Evolutionary conservation across 1,284 basidiomycete species (phyloP).

Genomic region (Malassezia obtusa): DNA sequence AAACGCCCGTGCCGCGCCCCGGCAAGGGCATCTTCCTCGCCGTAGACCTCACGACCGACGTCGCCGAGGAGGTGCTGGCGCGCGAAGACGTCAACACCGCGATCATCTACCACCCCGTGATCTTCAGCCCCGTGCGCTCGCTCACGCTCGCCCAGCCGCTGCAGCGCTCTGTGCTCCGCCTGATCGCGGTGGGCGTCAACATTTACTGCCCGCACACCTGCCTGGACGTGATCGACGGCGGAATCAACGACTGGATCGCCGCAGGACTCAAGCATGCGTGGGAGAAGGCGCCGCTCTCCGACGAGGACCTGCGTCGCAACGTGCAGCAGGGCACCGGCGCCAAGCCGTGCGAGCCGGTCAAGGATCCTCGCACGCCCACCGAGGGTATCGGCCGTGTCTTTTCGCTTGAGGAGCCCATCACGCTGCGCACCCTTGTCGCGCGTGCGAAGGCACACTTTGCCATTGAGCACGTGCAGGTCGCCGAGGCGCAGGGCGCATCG

Average conservation of each 20-base stretch:
- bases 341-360: slow-evolving; percentile 9
- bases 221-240: slow-evolving; percentile 68
- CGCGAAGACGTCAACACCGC: slow-evolving; percentile 52
- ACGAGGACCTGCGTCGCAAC: not conserved
- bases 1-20: slow-evolving; percentile 3
- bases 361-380: slow-evolving; percentile 6
- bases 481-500: slow-evolving; percentile 19
- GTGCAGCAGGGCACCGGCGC: not conserved
- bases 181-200: slow-evolving; percentile 69
- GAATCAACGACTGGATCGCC: slow-evolving; percentile 58
- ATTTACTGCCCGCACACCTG: slow-evolving; percentile 80
- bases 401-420: not conserved
- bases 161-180: slow-evolving; percentile 67
- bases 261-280: slow-evolving; percentile 21
- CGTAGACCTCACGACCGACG: slow-evolving; percentile 40
- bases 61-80: slow-evolving; percentile 38
- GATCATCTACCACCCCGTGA: slow-evolving; percentile 64
- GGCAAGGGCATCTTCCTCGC: slow-evolving; percentile 31
- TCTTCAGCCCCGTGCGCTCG: slow-evolving; percentile 70
- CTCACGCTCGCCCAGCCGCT: slow-evolving; percentile 69
- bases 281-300: slow-evolving; percentile 6
- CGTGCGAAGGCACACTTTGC: slow-evolving; percentile 4
- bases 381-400: slow-evolving; percentile 10
- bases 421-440: not conserved
- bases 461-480: slow-evolving; percentile 8